Base-by-base conservation (phyloP, 768 basidiomycete genomes). In the Hortiboletus flavorubellus region DNA sequence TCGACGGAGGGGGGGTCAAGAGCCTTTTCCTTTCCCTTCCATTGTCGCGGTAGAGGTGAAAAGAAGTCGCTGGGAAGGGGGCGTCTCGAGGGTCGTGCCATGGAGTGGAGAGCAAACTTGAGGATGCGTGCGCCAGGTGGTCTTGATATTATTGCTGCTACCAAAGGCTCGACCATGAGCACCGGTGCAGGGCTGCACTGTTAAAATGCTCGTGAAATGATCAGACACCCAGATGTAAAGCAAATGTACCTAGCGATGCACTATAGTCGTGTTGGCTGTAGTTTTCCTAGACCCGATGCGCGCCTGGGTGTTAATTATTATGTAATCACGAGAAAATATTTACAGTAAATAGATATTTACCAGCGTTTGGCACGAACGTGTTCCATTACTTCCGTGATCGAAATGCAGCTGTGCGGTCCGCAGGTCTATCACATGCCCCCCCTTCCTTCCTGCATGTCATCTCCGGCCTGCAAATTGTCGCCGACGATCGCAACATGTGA, bases 141-240 rank as follows among this genome's bases (percentile, higher is more conserved):
- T 53, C 69, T 75, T 77, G 70, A 80, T 68, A 60, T 38, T 38
- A 84, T 72, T 69, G 78, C 77, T 42, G 79, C 75, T 54, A 80
- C 78, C 60, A 86, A 72, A 64, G 83, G 81, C 76, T 87, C 83
- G 64, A 86, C 76, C 84, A 86, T 86, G 75, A 71, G 73, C 72
- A 69, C 59, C 64, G 61, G 50, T 29, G 40, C 26, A 39, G 52
- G 46, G 46, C 66, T 44, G 16, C 18, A 59, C 62, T 48, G 10
- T 29, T 37, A 16, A 38, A n/a, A 26, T 12, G 21, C 16, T 14
- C 15, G 26, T 47, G 15, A 18, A 41, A 26, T 16, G 14, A 18
- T 29, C 2, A 23, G 51, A 40, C 10, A n/a, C 11, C 26, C n/a
- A 10, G 29, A 21, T 9, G 39, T 9, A 46, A 31, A 39, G 37